phyloP scores from a whole-genome alignment of 139 green algal genomes.

The Pleodorina starrii region DNA sequence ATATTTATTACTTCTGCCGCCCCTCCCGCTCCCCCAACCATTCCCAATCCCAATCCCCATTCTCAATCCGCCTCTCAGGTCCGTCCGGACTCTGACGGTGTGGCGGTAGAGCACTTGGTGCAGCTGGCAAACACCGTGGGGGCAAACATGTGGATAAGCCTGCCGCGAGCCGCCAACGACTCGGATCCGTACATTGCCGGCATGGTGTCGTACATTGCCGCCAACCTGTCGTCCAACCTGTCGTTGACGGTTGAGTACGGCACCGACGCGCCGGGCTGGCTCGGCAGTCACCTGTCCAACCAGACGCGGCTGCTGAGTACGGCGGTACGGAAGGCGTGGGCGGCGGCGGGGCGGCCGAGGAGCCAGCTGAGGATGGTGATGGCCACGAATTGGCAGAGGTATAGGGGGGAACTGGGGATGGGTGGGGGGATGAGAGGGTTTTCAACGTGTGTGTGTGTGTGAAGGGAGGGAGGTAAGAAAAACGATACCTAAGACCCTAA shows the following conservation, averaged over 20 bases:
- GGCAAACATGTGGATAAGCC: conserved; percentile 29
- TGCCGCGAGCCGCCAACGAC: conserved; percentile 30
- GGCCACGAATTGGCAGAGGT: background rate
- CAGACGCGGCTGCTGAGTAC: conserved; percentile 3
- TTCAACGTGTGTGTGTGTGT: no score
- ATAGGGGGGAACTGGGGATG: no score
- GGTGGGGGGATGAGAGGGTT: no score
- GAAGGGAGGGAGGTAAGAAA: no score
- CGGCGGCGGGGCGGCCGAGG: background rate
- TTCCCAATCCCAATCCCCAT: no score
- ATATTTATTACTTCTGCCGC: no score
- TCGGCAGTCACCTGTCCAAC: conserved; percentile 20
- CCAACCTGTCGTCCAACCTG: background rate
- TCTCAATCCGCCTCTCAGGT: no score
- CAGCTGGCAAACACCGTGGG: conserved; percentile 20
- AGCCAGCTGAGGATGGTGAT: background rate
- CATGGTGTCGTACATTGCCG: conserved; percentile 37
- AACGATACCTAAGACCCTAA: no score
- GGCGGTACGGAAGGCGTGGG: background rate
- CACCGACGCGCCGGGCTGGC: conserved; percentile 32
- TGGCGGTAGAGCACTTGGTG: conserved; percentile 41
- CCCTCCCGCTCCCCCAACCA: no score
- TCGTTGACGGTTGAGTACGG: conserved; percentile 42
- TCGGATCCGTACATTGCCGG: conserved; percentile 28
- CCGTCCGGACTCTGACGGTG: conserved; percentile 8